phyloP scores from a whole-genome alignment of 2,329 filamentous ascomycete species.

The Neofusicoccum laricinum region DNA sequence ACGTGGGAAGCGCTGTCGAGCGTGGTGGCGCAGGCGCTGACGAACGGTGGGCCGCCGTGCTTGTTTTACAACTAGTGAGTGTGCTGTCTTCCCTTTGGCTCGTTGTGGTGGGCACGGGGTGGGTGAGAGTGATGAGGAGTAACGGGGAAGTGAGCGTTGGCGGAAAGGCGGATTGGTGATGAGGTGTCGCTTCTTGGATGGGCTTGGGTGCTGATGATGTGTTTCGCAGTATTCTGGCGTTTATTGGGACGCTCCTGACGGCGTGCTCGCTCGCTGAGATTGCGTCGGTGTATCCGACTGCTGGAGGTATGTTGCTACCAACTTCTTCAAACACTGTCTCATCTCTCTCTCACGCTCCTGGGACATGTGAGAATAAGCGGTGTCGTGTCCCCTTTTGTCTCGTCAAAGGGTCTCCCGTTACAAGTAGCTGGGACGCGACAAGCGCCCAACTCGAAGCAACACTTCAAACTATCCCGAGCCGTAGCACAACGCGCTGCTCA shows the following conservation, averaged over 20 bases:
- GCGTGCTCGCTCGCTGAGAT: constrained; percentile 69
- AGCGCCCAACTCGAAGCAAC: no score
- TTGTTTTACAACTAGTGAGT: constrained; percentile 37
- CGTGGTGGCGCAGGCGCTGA: constrained; percentile 45
- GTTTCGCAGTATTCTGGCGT: constrained; percentile 32
- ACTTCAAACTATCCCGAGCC: no score
- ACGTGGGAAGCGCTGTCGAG: constrained; percentile 52
- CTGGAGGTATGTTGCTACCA: constrained; percentile 49
- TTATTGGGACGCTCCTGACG: constrained; percentile 59
- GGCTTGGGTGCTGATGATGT: background rate
- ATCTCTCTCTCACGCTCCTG: no score
- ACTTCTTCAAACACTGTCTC: constrained; percentile 49
- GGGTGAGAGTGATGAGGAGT: no score
- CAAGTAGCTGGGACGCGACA: no score
- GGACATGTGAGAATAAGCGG: no score
- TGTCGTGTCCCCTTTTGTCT: no score
- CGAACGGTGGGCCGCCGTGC: constrained; percentile 49
- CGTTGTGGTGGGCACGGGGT: constrained; percentile 23
- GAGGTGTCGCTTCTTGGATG: background rate
- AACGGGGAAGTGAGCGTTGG: no score
- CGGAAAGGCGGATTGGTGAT: no score
- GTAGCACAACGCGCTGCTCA: no score
- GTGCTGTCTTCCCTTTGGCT: background rate
- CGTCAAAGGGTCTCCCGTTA: no score
- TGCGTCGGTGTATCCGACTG: constrained; percentile 70